Base-by-base conservation (phyloP, 2,329 filamentous ascomycete genomes). In the Xylariaceae sp. region DNA sequence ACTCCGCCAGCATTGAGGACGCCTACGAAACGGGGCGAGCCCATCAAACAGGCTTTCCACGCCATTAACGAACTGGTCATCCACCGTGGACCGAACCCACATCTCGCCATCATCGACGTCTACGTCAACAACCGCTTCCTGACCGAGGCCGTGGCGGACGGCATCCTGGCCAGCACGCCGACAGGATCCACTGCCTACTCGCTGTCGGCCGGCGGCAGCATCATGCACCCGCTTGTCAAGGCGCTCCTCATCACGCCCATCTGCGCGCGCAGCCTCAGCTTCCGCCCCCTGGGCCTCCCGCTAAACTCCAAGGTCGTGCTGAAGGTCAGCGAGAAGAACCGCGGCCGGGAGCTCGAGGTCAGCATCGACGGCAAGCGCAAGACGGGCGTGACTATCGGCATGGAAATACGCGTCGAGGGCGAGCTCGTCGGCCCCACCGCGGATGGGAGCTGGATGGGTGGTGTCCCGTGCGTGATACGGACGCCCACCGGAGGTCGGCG, bases 41-140 rank as follows among this genome's bases (percentile, higher is more conserved):
- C 48, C 30, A 43, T 32, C 0, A 61, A 65, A 0, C 65, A 68
- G 0, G 67, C 68, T 0, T 62, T 81, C 23, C 76, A 79, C 47
- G 92, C 92, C 35, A 86, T 97, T 67, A 98, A 98, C 60, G 92
- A 98, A 63, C 82, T 98, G 9, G 83, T 94, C 2, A 83, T 98
- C 24, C 92, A 98, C 62, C 81, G 92, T 15, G 92, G 92, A 28
- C 82, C 84, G 23, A 83, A 90, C 47, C 88, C 92, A 0, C 90
- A 97, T 61, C 75, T 98, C 5, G 87, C 88, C 26, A 83, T 95
- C 50, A 86, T 98, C 50, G 87, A 94, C 56, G 86, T 98, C 30
- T 92, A 81, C 55, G 83, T 97, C 43, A 89, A 89, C 53, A 84
- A 86, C 23, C 81, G 88, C 38, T 94, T 92, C 54, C 70, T 98